phyloP scores from a whole-genome alignment of 1,284 basidiomycete genomes.

The Pterulicium gracile region DNA sequence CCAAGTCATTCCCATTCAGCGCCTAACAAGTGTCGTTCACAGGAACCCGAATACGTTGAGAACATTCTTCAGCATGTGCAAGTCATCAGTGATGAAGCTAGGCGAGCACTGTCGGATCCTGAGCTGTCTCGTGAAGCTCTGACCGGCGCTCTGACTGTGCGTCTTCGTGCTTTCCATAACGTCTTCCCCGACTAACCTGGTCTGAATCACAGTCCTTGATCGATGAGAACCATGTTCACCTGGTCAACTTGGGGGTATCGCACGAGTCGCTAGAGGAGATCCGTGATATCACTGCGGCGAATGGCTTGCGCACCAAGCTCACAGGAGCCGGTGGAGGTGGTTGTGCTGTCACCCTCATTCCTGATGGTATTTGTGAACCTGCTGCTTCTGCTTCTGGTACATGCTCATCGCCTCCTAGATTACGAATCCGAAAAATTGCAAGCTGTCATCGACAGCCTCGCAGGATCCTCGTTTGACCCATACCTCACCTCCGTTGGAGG shows the following conservation, averaged over 20 bases:
- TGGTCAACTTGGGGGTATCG: conserved; percentile 87
- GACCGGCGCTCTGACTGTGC: conserved; percentile 48
- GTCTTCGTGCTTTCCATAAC: too few relatives aligned
- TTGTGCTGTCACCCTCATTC: conserved; percentile 91
- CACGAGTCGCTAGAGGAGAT: conserved; percentile 86
- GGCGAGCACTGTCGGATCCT: conserved; percentile 62
- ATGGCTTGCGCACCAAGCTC: conserved; percentile 81
- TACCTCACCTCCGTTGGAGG: conserved; percentile 93
- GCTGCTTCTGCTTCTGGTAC: conserved; percentile 5
- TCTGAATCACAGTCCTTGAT: conserved; percentile 52
- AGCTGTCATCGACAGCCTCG: conserved; percentile 48
- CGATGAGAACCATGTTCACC: conserved; percentile 80
- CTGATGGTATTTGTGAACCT: conserved; percentile 51
- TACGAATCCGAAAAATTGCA: conserved; percentile 50
- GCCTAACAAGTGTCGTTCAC: too few relatives aligned
- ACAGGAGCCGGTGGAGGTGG: conserved; percentile 99
- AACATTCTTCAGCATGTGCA: conserved; percentile 72
- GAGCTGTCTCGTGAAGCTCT: conserved; percentile 55
- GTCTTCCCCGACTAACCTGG: conserved; percentile 8
- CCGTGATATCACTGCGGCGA: conserved; percentile 51
- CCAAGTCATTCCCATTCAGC: too few relatives aligned
- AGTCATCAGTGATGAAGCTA: conserved; percentile 72
- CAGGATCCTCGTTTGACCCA: conserved; percentile 64
- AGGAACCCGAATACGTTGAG: conserved; percentile 75
- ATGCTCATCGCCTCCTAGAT: conserved; percentile 28